Evolutionary conservation across 2,329 filamentous ascomycete genomes (phyloP).

Genomic region (Neophaeococcomyces mojaviensis): DNA sequence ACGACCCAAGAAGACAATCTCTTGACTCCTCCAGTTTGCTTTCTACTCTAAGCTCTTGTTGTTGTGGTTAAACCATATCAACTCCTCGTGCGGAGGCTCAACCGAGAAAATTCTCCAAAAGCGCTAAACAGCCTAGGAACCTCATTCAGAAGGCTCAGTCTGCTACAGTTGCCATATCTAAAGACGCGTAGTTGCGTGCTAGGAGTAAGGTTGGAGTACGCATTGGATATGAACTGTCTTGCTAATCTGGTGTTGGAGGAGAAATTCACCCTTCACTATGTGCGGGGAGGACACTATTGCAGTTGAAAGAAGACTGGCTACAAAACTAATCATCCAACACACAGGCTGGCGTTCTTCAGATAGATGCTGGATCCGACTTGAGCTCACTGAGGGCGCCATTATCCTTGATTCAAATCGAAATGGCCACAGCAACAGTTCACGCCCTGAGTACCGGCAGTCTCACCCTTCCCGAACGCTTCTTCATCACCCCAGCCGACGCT

Average conservation of each 20-base stretch:
- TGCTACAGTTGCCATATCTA: no score
- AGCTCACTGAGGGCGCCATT: no score
- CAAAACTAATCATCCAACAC: no score
- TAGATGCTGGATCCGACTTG: no score
- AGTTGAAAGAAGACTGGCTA: no score
- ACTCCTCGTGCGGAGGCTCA: conserved; percentile 3
- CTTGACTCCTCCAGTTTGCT: background rate
- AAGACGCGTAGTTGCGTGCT: no score
- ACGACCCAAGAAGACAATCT: conserved; percentile 10
- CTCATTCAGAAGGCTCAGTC: no score
- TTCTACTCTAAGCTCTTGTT: background rate
- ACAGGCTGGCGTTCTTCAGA: background rate
- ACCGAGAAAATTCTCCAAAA: background rate
- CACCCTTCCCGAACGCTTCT: conserved; percentile 25
- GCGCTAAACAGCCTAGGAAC: background rate
- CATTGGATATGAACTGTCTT: no score
- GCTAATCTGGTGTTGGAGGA: no score
- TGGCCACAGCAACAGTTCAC: conserved; percentile 29
- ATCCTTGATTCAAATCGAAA: background rate
- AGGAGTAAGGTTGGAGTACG: no score
- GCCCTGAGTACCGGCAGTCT: conserved; percentile 28
- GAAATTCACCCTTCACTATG: no score
- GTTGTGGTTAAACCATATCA: background rate
- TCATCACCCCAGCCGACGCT: conserved; percentile 23
- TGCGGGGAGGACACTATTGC: no score